Evolutionary conservation across 1,139 yeast species (phyloP).

Genomic region (Nakaseomyces bracarensis): DNA sequence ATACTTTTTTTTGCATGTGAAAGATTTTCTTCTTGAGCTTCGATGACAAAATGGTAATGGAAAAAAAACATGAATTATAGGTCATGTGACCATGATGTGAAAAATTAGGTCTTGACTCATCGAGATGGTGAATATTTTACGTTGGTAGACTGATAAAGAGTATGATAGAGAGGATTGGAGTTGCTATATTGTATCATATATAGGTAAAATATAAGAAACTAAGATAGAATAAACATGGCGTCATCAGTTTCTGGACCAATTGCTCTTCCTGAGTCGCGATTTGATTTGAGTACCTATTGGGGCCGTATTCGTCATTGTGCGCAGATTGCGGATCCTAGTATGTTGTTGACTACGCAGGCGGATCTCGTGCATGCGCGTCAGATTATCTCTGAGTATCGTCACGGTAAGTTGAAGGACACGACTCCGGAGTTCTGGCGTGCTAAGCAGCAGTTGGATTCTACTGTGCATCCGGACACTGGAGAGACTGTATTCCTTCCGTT

Average conservation of each 20-base stretch:
- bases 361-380: conserved; percentile 61
- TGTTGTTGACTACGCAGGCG: conserved; percentile 62
- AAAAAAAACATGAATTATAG: neutral
- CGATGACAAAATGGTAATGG: neutral
- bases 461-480: conserved; percentile 93
- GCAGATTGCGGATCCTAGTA: conserved; percentile 84
- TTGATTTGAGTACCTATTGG: conserved; percentile 74
- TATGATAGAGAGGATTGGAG: too few relatives aligned
- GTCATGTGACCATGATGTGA: neutral
- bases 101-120: neutral
- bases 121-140: too few relatives aligned
- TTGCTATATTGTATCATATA: too few relatives aligned
- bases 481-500: conserved; percentile 86
- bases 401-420: conserved; percentile 53
- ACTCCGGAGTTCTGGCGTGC: conserved; percentile 86
- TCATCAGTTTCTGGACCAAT: conserved; percentile 78
- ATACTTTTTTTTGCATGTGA: conserved; percentile 4
- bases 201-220: too few relatives aligned
- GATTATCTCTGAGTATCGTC: conserved; percentile 61
- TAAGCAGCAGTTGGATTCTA: conserved; percentile 74
- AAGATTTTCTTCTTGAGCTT: neutral
- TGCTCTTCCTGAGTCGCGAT: conserved; percentile 66
- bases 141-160: neutral
- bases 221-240: conserved; percentile 47
- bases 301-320: conserved; percentile 94